phyloP scores from a whole-genome alignment of 1,139 yeast genomes.

The Pneumocystis carinii region DNA sequence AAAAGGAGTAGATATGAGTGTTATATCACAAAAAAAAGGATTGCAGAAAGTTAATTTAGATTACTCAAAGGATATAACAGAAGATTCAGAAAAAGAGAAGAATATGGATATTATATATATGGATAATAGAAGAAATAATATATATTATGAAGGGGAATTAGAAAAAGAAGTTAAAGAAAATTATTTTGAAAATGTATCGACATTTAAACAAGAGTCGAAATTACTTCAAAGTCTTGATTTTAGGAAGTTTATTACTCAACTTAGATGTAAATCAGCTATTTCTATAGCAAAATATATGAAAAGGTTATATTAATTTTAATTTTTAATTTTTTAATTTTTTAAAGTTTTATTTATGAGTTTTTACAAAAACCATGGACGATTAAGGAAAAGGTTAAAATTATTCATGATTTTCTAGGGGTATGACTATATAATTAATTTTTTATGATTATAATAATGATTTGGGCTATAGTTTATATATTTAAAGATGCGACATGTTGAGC shows the following conservation, averaged over 20 bases:
- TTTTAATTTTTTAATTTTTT: slow-evolving; percentile 17
- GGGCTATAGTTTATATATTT: slow-evolving; percentile 39
- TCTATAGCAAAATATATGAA: slow-evolving; percentile 78
- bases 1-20: neutral
- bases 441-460: neutral
- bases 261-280: slow-evolving; percentile 64
- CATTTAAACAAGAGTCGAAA: slow-evolving; percentile 13
- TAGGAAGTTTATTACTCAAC: slow-evolving; percentile 57
- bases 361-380: slow-evolving; percentile 56
- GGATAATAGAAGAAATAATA: no score
- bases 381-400: slow-evolving; percentile 61
- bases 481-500: slow-evolving; percentile 53
- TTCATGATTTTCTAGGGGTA: slow-evolving; percentile 47
- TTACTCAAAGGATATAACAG: neutral
- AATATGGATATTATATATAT: neutral
- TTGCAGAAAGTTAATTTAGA: neutral
- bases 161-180: neutral
- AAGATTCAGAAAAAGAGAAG: neutral
- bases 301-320: slow-evolving; percentile 26
- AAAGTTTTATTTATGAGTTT: slow-evolving; percentile 48
- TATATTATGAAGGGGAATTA: neutral
- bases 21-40: neutral
- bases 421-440: slow-evolving; percentile 2
- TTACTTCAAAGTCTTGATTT: slow-evolving; percentile 50
- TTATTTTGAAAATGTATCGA: neutral